These are phyloP conservation scores for Ophiostoma triangulosporum DNA, from an alignment of 2,329 filamentous ascomycete species.

Conservation along the genomic window DNA sequence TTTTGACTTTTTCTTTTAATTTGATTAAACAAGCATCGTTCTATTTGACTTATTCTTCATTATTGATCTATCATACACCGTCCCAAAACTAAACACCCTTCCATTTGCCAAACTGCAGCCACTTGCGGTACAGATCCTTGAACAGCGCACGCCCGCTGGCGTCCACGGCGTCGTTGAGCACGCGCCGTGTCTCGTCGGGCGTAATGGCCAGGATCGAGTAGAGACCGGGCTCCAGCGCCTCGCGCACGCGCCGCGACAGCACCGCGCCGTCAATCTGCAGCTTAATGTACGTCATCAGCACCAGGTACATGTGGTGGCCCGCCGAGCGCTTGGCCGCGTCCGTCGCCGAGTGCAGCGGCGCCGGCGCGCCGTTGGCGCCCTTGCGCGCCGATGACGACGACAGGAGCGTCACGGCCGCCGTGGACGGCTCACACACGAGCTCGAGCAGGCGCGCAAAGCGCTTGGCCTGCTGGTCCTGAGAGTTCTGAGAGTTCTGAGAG, in stretches of 20 bases:
- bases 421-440: constrained; percentile 38
- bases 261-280: constrained; percentile 39
- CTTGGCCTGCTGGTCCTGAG: constrained; percentile 38
- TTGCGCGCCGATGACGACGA: constrained; percentile 1
- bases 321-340: constrained; percentile 48
- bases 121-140: constrained; percentile 43
- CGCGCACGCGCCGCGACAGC: constrained; percentile 36
- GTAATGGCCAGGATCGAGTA: constrained; percentile 48
- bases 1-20: background rate
- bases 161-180: constrained; percentile 47
- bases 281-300: constrained; percentile 46
- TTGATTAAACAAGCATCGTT: too few species aligned
- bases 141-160: constrained; percentile 44
- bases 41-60: background rate
- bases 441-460: constrained; percentile 22
- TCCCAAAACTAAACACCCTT: constrained; percentile 24
- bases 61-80: background rate
- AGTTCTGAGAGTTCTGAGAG: too few species aligned
- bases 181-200: constrained; percentile 37
- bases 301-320: constrained; percentile 46
- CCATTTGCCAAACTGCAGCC: constrained; percentile 52
- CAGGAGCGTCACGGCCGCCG: constrained; percentile 34
- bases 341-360: constrained; percentile 41
- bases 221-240: constrained; percentile 43
- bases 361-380: background rate